Evolutionary conservation across 208 protist species (phyloP), one percentile per base, ranked within the genome.

Genomic region (Trypanosoma avium): DNA sequence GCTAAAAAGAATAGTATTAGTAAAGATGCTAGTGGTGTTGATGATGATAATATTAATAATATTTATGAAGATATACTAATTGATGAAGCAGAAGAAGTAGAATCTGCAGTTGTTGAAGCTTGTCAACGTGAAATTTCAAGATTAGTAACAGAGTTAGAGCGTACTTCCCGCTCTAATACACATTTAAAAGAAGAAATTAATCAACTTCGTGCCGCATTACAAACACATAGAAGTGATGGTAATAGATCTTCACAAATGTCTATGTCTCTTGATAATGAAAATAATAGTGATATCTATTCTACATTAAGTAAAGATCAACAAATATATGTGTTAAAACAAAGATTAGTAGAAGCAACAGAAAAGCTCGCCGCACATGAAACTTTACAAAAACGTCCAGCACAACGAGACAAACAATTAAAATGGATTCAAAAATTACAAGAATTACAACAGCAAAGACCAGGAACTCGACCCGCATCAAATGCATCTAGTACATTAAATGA

Each of bases 271-370:
- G 26, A 57, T 6, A 5, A 49, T 38, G 49, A 55, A 9, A 27
- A 55, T 35, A 29, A 12, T 3, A 36, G 29, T 55, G 10, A 19
- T 22, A 15, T 64, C 15, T 69, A 75, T 50, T 45, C 81, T 22
- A 79, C 84, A 55, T 73, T 89, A 15, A 72, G 63, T 12, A 94
- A 94, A 76, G 82, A 94, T 68, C 88, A 94, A 70, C 88, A 94
- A 54, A 88, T 94, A 21, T 85, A 79, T 63, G 77, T 88, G 12
- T 67, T 94, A 24, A 90, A 92, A 75, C 77, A 88, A 69, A 84
- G 88, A 8, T 70, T 94, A 7, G 65, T 85, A n/a, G 54, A 65
- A 38, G 82, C 80, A 3, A 87, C 86, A 57, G 82, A 86, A 17
- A 73, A 73, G 12, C 84, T 90, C 13, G 43, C 42, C 2, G 54